Evolutionary conservation across 352 stramenopile species (phyloP), one percentile per base, ranked within the genome.

Genomic region (Phytophthora multivora): DNA sequence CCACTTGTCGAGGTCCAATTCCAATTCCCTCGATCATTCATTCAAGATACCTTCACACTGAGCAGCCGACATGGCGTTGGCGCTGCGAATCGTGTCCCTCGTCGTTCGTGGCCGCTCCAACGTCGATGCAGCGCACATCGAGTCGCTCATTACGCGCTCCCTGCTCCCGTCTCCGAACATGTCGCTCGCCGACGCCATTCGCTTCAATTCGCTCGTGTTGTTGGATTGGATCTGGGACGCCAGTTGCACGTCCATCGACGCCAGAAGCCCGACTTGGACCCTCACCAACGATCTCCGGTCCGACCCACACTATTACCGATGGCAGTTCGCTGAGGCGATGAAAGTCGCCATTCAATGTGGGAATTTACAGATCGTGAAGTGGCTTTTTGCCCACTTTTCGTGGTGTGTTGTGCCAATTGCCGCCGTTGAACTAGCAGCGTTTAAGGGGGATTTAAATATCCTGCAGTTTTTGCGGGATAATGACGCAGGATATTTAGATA

Each of bases 231-330:
- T 48, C 11, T 50, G 42, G 42, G 23, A 11, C 12, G 31, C 42
- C 7, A 50, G 42, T 13, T 36, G 23, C 10, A 47, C 15, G 11
- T 36, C 21, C 13, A 23, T 35, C 8, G n/a, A 11, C 2, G 36
- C 21, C 7, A 45, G 36, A 35, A 9, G 12, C 6, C n/a, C 26
- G 1, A 5, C 16, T 5, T 53, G 30, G 46, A 40, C 46, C n/a
- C 46, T 53, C n/a, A 53, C 38, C 9, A 53, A 53, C 10, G 31
- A 40, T 19, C 48, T 55, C 7, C 48, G 13, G 19, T 55, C 31
- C 6, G 35, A 55, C 26, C 19, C 31, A 4, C 33, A 35, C 21
- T 45, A 55, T 25, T 39, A 39, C 11, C 26, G 30, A 10, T 53
- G 16, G 12, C 46, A 53, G 16, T 53, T 53, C 11, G 7, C 16